Base-by-base conservation (phyloP, 345 rosid species). In the Erucastrum elatum region DNA sequence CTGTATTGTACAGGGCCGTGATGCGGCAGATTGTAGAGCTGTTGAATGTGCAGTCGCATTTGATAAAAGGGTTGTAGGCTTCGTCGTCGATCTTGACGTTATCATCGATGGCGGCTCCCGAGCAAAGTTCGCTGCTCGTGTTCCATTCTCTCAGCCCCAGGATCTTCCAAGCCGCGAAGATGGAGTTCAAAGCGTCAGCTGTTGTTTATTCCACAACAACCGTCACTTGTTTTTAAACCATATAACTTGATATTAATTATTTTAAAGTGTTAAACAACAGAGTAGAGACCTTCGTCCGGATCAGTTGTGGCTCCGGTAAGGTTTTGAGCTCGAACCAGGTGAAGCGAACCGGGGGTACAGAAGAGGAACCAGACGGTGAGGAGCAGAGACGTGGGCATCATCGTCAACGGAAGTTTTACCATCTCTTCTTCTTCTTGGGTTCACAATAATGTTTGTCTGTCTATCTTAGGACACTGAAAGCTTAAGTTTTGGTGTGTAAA, bases 101-200 rank as follows among this genome's bases (percentile, higher is more conserved):
- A 0, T 15, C 37, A 13, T 77, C 55, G 7, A 81, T 62, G 53
- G 94, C 91, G 1, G 62, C 55, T 59, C 88, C 94, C 51, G 80
- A 83, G 83, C 93, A 89, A 25, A 82, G 85, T 25, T 89, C 85
- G 44, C 90, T 88, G 35, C 82, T 86, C 10, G 17, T 80, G 82
- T 88, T 90, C 91, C 94, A 88, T 17, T 26, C 53, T 0, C 13
- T 56, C 6, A 31, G 27, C 2, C 41, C 62, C 11, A 0, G 2
- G 9, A 64, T 63, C 37, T n/a, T 64, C 83, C 83, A 80, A 53
- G 83, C 67, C 5, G 61, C 30, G 55, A 80, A 80, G 59, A 80
- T 80, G 8, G 79, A 29, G 60, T 75, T 75, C 71, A 80, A 39
- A 55, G 51, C 75, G 8, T 66, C 62, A 3, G 79, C 79, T 61